phyloP scores from a whole-genome alignment of 192 early-diverging fungal species.

The Paraglomus occultum region DNA sequence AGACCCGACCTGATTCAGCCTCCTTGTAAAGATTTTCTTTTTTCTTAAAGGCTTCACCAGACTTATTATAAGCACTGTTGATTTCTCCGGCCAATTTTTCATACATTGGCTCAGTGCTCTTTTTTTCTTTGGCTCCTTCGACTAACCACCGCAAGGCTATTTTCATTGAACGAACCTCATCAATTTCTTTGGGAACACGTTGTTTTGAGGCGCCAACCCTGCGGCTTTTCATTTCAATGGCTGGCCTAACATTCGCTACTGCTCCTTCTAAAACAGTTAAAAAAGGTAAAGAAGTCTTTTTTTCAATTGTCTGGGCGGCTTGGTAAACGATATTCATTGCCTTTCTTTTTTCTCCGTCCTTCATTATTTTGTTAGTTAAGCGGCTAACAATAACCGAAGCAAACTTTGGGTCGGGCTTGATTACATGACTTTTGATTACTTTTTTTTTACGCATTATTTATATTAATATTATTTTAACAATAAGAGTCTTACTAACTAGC shows the following conservation, averaged over 20 bases:
- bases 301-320: neutral
- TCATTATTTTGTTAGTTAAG: conserved; percentile 10
- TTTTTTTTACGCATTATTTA: conserved; percentile 21
- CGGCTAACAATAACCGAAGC: neutral
- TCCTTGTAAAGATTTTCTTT: conserved; percentile 11
- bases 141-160: conserved; percentile 6
- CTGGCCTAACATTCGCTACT: neutral
- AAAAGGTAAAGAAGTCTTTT: conserved; percentile 4
- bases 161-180: neutral
- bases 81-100: conserved; percentile 16
- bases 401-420: neutral
- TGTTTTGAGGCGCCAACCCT: neutral
- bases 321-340: conserved; percentile 8
- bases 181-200: neutral
- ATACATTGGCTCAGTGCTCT: conserved; percentile 3
- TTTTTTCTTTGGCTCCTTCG: conserved; percentile 1
- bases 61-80: neutral
- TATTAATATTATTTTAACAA: neutral
- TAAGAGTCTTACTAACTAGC: neutral
- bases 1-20: neutral
- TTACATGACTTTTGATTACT: neutral
- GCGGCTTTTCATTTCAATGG: neutral
- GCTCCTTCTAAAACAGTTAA: conserved; percentile 19
- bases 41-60: conserved; percentile 1
- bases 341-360: conserved; percentile 5